Conservation (phyloP, 2,329 filamentous ascomycete species). For the Botrytis deweyae region DNA sequence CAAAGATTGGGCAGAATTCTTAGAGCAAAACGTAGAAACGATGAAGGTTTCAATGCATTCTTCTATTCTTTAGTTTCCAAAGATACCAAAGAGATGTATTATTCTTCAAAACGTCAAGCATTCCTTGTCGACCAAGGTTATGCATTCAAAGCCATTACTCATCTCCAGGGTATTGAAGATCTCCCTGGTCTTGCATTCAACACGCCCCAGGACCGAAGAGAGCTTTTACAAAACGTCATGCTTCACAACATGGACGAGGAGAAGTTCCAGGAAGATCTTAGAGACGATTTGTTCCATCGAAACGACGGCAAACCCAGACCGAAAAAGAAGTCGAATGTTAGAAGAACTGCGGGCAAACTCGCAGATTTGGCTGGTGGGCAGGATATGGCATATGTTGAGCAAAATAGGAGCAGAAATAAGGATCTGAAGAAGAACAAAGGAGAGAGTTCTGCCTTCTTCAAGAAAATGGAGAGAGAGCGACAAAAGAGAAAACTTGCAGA, state of each 20-base stretch:
- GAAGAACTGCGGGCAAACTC: slow-evolving; percentile 80
- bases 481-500: slow-evolving; percentile 52
- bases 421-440: slow-evolving; percentile 60
- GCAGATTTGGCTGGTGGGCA: slow-evolving; percentile 86
- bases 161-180: slow-evolving; percentile 85
- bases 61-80: slow-evolving; percentile 98
- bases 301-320: slow-evolving; percentile 40
- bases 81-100: slow-evolving; percentile 97
- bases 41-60: slow-evolving; percentile 98
- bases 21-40: slow-evolving; percentile 90
- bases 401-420: slow-evolving; percentile 72
- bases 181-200: slow-evolving; percentile 78
- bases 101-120: slow-evolving; percentile 92
- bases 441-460: slow-evolving; percentile 62
- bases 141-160: slow-evolving; percentile 98
- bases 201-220: slow-evolving; percentile 75
- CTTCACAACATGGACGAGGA: slow-evolving; percentile 68
- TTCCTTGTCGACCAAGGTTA: slow-evolving; percentile 98
- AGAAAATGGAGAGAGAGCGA: slow-evolving; percentile 63
- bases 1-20: slow-evolving; percentile 91
- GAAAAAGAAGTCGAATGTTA: slow-evolving; percentile 59
- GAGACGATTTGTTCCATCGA: slow-evolving; percentile 64
- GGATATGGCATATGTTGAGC: slow-evolving; percentile 94
- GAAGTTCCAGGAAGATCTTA: slow-evolving; percentile 27
- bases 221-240: slow-evolving; percentile 84